Base-by-base conservation (phyloP, 2,329 filamentous ascomycete species). In the Phyllosticta ampelicida region DNA sequence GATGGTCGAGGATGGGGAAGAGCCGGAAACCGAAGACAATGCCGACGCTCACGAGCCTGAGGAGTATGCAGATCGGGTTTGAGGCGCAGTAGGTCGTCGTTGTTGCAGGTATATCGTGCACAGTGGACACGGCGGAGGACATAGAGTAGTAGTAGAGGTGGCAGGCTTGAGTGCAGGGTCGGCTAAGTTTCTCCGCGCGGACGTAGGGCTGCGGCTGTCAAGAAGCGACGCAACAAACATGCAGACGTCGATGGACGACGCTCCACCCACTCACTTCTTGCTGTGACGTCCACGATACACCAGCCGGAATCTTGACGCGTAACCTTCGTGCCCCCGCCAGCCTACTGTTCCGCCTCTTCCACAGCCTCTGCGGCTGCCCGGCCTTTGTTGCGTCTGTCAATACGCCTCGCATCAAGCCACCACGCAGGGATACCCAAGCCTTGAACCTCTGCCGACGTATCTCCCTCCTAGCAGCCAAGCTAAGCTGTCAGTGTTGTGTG, bases 341-440 rank as follows among this genome's bases (percentile, higher is more conserved):
- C 13, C 36, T n/a, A 16, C 36, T 18, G 3, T 44, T 44, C 36
- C 36, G 36, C 13, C 36, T 44, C 36, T 44, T 44, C n/a, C 36
- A 16, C 16, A 5, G 13, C 36, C 36, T 44, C 8, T 44, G 36
- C 16, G 36, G 36, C 36, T 18, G 36, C 13, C 36, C 36, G 36
- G 36, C 36, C 36, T 44, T 44, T 44, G 36, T 44, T 44, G 36
- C 36, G 13, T 44, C 36, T 44, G 5, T n/a, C 36, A 18, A 44
- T 44, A 58, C 55, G 55, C 36, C 55, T 48, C 55, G 48, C 53
- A 48, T 51, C 53, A 53, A 50, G 48, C 19, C 9, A 28, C 19
- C 48, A 50, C 52, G 51, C 55, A 58, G 55, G 55, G 55, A 49
- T 58, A 49, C n/a, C 21, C 50, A 30, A 58, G 51, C 30, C 50